These are phyloP conservation scores for Amanita phalloides DNA, from an alignment of 768 basidiomycete species.

Conservation along the genomic window DNA sequence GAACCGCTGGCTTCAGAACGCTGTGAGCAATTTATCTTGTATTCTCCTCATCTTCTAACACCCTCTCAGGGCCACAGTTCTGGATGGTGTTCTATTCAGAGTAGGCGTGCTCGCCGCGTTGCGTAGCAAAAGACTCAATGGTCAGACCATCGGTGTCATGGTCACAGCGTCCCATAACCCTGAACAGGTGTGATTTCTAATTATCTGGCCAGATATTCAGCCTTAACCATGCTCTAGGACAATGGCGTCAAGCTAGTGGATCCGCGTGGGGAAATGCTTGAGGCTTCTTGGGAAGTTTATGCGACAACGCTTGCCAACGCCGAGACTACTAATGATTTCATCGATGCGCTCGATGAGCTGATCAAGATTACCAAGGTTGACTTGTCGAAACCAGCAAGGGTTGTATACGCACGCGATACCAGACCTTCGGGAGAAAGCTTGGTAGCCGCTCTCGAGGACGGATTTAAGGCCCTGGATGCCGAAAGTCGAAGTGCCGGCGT, in stretches of 20 bases:
- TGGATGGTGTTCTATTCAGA: constrained; percentile 91
- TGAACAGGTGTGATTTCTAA: constrained; percentile 53
- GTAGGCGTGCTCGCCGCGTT: constrained; percentile 86
- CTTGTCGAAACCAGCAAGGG: constrained; percentile 62
- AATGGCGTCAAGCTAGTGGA: constrained; percentile 99
- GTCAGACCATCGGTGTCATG: constrained; percentile 94
- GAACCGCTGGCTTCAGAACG: constrained; percentile 91
- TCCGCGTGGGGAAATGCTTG: constrained; percentile 95
- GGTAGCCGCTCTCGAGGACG: constrained; percentile 71
- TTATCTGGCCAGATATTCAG: not conserved
- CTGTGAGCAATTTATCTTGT: constrained; percentile 39
- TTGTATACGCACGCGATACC: constrained; percentile 91
- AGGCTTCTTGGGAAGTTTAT: constrained; percentile 83
- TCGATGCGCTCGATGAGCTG: constrained; percentile 50
- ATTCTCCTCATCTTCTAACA: constrained; percentile 7
- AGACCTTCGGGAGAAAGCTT: constrained; percentile 77
- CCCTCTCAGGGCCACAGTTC: constrained; percentile 41
- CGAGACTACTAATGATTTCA: constrained; percentile 58
- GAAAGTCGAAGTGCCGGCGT: constrained; percentile 69
- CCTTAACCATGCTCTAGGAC: constrained; percentile 44
- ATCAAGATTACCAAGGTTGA: constrained; percentile 65
- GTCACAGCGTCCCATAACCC: constrained; percentile 99
- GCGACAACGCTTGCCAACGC: constrained; percentile 87
- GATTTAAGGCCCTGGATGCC: constrained; percentile 63
- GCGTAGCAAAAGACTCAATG: constrained; percentile 84